Evolutionary conservation across 1,284 basidiomycete species (phyloP).

Genomic region (Trichosporon faecale): DNA sequence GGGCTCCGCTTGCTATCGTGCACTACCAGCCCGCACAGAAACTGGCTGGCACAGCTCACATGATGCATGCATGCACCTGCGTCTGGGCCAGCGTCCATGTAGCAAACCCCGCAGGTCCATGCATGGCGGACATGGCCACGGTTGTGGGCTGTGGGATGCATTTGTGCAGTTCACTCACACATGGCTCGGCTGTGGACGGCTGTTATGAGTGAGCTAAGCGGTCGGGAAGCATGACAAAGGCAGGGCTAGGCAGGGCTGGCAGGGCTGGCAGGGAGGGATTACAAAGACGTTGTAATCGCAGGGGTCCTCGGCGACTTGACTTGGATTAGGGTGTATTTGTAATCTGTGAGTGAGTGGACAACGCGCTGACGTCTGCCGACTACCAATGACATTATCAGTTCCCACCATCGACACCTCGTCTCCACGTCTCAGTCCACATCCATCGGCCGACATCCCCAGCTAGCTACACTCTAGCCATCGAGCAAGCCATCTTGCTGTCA

Average conservation of each 20-base stretch:
- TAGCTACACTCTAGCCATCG: not conserved
- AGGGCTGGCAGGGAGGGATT: not conserved
- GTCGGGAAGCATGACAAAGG: not conserved
- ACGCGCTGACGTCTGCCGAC: constrained; percentile 2
- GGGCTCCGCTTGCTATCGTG: not conserved
- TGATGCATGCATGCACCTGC: not conserved
- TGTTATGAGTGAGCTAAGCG: not conserved
- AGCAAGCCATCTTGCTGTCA: not conserved
- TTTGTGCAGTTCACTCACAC: not conserved
- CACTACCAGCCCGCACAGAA: not conserved
- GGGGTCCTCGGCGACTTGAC: not conserved
- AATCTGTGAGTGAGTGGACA: too few species aligned
- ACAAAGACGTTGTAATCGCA: not conserved
- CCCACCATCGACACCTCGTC: not conserved
- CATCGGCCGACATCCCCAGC: not conserved
- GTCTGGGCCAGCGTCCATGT: too few species aligned
- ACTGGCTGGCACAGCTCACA: not conserved
- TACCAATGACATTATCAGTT: constrained; percentile 2
- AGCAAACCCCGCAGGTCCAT: not conserved
- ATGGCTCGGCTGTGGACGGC: not conserved
- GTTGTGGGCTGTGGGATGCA: not conserved
- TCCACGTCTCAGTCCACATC: not conserved
- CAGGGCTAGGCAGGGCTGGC: not conserved
- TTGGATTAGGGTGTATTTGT: not conserved
- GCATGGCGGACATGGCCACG: not conserved